These are phyloP conservation scores for Oenanthe javanica DNA, from an alignment of 140 eudicot genomes.

Conservation along the genomic window DNA sequence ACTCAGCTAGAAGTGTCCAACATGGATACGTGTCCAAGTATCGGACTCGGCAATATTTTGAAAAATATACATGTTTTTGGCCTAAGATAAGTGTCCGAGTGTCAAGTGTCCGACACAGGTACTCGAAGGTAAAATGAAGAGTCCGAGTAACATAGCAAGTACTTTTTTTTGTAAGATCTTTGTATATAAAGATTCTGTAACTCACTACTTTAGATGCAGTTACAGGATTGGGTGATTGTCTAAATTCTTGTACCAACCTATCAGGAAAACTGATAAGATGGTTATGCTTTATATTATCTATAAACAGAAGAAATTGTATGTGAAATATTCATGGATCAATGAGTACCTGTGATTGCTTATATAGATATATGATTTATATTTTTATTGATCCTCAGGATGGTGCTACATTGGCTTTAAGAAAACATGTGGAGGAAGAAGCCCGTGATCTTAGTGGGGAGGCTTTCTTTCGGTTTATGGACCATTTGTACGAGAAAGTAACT, in stretches of 20 bases:
- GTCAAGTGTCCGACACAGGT: too few species aligned
- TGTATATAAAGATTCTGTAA: background rate
- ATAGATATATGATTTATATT: background rate
- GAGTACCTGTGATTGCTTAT: background rate
- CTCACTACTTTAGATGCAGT: background rate
- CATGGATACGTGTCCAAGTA: too few species aligned
- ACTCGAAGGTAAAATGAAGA: too few species aligned
- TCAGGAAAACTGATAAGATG: background rate
- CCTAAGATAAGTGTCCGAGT: too few species aligned
- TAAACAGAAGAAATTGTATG: background rate
- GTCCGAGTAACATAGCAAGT: background rate
- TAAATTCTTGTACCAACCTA: background rate
- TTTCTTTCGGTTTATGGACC: conserved; percentile 92
- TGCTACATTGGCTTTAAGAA: conserved; percentile 70
- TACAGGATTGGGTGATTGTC: background rate
- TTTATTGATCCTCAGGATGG: conserved; percentile 61
- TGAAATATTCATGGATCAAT: background rate
- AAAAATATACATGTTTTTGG: too few species aligned
- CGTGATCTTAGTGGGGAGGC: conserved; percentile 90
- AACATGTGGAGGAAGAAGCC: conserved; percentile 82
- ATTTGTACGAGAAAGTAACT: conserved; percentile 75
- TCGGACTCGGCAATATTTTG: too few species aligned
- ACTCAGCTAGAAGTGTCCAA: too few species aligned
- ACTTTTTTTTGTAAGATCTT: background rate
- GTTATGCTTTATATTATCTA: background rate